Evolutionary conservation across 345 rosid species (phyloP).

Genomic region (Melaleuca quinquenervia): DNA sequence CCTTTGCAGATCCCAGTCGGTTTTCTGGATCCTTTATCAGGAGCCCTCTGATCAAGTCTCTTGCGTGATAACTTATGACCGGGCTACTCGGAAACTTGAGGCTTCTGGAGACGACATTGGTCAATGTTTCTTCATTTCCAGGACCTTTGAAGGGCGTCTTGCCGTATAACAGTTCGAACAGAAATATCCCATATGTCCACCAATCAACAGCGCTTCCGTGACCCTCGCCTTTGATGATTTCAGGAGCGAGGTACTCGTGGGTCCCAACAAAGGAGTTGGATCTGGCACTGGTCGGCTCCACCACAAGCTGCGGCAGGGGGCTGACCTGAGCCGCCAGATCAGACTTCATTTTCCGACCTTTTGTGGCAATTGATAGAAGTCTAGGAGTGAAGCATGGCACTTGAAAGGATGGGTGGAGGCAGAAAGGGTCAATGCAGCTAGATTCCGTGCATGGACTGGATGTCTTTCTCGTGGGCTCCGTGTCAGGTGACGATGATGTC

Average conservation of each 20-base stretch:
- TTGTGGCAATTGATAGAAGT: slow-evolving; percentile 47
- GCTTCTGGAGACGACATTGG: slow-evolving; percentile 52
- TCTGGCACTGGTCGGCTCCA: slow-evolving; percentile 69
- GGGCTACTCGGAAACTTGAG: slow-evolving; percentile 56
- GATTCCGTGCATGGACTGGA: slow-evolving; percentile 63
- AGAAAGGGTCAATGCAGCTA: slow-evolving; percentile 71
- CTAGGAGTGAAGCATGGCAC: slow-evolving; percentile 75
- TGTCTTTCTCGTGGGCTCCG: slow-evolving; percentile 28
- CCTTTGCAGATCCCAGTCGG: slow-evolving; percentile 52
- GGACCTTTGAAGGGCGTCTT: slow-evolving; percentile 68
- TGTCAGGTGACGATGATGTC: slow-evolving; percentile 30
- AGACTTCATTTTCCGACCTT: slow-evolving; percentile 45
- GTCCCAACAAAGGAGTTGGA: slow-evolving; percentile 83
- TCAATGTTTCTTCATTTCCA: slow-evolving; percentile 53
- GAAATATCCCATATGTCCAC: slow-evolving; percentile 79
- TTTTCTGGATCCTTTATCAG: slow-evolving; percentile 57
- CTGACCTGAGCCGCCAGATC: slow-evolving; percentile 48
- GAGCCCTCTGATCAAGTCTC: slow-evolving; percentile 60
- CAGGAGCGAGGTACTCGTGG: slow-evolving; percentile 74
- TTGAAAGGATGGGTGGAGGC: slow-evolving; percentile 71
- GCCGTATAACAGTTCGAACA: slow-evolving; percentile 60
- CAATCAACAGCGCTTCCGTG: slow-evolving; percentile 82
- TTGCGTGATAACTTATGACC: slow-evolving; percentile 45
- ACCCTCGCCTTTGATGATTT: slow-evolving; percentile 70
- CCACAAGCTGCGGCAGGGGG: slow-evolving; percentile 64